phyloP scores from a whole-genome alignment of 345 rosid species.

The Dipteronia dyeriana region DNA sequence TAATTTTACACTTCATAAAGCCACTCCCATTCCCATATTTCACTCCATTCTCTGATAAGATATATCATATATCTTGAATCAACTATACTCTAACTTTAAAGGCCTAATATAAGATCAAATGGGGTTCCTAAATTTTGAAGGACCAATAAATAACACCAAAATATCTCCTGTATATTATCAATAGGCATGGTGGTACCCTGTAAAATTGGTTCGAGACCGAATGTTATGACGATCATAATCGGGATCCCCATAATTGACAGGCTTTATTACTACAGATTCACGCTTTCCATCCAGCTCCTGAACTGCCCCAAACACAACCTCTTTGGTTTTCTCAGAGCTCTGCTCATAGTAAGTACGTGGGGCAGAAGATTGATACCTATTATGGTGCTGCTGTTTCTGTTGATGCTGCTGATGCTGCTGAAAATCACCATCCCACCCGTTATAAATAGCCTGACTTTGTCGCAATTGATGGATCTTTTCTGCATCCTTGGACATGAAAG shows the following conservation, averaged over 20 bases:
- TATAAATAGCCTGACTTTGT: conserved; percentile 75
- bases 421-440: conserved; percentile 63
- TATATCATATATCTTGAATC: conserved; percentile 15
- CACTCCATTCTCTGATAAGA: conserved; percentile 19
- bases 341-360: conserved; percentile 79
- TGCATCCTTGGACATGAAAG: conserved; percentile 93
- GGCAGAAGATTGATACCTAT: conserved; percentile 65
- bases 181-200: conserved; percentile 46
- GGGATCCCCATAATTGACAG: conserved; percentile 53
- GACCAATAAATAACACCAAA: conserved; percentile 22
- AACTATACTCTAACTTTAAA: conserved; percentile 17
- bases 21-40: conserved; percentile 1
- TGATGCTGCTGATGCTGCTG: conserved; percentile 55
- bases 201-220: conserved; percentile 43
- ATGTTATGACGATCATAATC: conserved; percentile 48
- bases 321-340: conserved; percentile 74
- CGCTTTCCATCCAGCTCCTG: conserved; percentile 66
- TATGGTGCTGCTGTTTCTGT: conserved; percentile 54
- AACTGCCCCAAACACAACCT: conserved; percentile 85
- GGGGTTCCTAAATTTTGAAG: conserved; percentile 20
- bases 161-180: conserved; percentile 31
- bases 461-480: conserved; percentile 90
- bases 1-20: conserved; percentile 13
- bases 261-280: conserved; percentile 49
- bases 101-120: conserved; percentile 21